A percentile compares a stretch with the other conserved stretches of the same genome.
Evolutionary conservation across 345 rosid genomes (phyloP).

Genomic region (Salix suchowensis): DNA sequence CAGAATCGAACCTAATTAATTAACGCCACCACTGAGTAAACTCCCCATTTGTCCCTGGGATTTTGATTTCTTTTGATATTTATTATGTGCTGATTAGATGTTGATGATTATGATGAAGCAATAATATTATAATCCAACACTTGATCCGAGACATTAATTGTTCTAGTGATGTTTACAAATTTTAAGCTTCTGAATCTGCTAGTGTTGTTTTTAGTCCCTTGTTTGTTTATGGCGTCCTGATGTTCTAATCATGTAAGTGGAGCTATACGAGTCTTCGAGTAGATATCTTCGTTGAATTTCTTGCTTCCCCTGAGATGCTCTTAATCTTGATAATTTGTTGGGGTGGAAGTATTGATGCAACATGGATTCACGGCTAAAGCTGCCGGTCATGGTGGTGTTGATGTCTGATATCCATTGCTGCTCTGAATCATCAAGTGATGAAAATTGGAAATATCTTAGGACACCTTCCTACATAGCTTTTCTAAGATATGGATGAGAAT

Average conservation of each 20-base stretch:
- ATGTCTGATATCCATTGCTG: background rate
- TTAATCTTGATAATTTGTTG: too few species aligned
- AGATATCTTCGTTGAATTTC: too few species aligned
- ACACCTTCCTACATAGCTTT: slow-evolving; percentile 60
- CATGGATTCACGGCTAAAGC: background rate
- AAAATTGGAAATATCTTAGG: slow-evolving; percentile 50
- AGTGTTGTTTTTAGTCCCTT: too few species aligned
- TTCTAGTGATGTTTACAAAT: slow-evolving; percentile 32
- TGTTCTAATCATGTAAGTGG: too few species aligned
- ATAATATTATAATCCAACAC: slow-evolving; percentile 49
- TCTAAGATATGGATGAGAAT: slow-evolving; percentile 52
- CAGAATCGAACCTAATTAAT: slow-evolving; percentile 59
- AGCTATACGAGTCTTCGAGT: too few species aligned
- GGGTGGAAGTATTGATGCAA: background rate
- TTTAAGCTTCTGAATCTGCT: slow-evolving; percentile 50
- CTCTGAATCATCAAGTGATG: slow-evolving; percentile 36
- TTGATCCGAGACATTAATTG: slow-evolving; percentile 49
- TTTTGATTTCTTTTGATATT: background rate
- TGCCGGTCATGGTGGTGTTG: background rate
- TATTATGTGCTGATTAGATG: background rate
- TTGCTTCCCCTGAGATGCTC: too few species aligned
- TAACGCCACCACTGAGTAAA: slow-evolving; percentile 51
- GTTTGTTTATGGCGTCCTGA: too few species aligned
- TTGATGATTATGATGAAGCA: slow-evolving; percentile 46
- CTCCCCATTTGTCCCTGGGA: slow-evolving; percentile 8